Evolutionary conservation across 139 green algal genomes (phyloP).

Genomic region (Mychonastes homosphaera): DNA sequence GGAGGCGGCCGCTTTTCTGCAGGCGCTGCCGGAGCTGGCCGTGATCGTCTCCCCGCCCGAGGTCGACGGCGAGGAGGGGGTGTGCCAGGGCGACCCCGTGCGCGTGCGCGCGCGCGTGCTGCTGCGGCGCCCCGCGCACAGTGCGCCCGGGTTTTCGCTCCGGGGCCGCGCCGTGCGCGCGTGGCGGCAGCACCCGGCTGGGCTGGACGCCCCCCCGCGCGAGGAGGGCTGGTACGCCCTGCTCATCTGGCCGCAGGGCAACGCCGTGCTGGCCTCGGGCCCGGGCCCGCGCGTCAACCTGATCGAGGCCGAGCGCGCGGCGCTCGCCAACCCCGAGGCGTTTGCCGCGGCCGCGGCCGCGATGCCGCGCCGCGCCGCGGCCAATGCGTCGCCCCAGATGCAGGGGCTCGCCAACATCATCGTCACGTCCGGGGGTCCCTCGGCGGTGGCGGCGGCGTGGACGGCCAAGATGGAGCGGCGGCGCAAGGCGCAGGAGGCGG

Average conservation of each 20-base stretch:
- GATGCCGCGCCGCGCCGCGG: background rate
- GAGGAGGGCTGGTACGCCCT: constrained; percentile 71
- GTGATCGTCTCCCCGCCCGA: constrained; percentile 16
- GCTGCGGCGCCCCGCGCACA: constrained; percentile 52
- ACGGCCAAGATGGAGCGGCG: background rate
- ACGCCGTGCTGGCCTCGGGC: constrained; percentile 32
- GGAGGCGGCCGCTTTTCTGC: constrained; percentile 46
- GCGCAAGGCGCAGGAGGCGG: background rate
- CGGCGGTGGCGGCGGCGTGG: too few relatives aligned
- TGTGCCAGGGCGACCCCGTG: constrained; percentile 57
- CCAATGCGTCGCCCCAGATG: too few relatives aligned
- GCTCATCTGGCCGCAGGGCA: constrained; percentile 44
- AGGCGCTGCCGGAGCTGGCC: constrained; percentile 33
- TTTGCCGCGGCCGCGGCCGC: background rate
- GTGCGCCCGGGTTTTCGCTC: constrained; percentile 27
- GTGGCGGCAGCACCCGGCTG: constrained; percentile 56
- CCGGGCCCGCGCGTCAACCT: constrained; percentile 17
- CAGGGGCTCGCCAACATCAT: too few relatives aligned
- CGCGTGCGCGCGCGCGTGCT: constrained; percentile 37
- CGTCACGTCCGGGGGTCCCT: too few relatives aligned
- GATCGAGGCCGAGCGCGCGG: constrained; percentile 54
- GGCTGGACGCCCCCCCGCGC: constrained; percentile 38
- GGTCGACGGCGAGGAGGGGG: constrained; percentile 58
- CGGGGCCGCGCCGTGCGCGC: constrained; percentile 36
- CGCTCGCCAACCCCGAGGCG: constrained; percentile 27